A percentile compares a stretch with the other conserved stretches of the same genome.
Conservation (phyloP, 306 rosid species). For the Argentina anserina region DNA sequence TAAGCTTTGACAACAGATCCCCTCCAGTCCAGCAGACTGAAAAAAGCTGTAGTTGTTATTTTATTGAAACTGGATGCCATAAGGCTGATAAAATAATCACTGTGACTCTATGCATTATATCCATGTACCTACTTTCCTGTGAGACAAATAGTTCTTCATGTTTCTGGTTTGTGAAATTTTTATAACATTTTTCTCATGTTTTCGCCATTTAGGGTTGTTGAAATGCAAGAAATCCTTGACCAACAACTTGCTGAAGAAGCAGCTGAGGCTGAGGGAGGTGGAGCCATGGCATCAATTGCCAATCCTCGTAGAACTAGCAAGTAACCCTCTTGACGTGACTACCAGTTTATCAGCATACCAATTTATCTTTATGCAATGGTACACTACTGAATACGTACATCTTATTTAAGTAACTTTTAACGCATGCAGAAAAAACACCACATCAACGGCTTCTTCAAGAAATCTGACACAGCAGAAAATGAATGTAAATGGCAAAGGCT, state of each 20-base stretch:
- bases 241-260: constrained; percentile 97
- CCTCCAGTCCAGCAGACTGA: background rate
- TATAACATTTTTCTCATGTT: constrained; percentile 7
- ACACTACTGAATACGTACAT: background rate
- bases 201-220: constrained; percentile 66
- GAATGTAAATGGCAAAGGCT: constrained; percentile 88
- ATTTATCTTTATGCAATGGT: background rate
- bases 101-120: background rate
- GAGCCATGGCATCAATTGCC: constrained; percentile 63
- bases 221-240: constrained; percentile 97
- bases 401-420: background rate
- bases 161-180: background rate
- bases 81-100: background rate
- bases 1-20: background rate
- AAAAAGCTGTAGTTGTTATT: background rate
- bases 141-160: background rate
- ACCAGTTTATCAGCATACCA: background rate
- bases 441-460: constrained; percentile 54
- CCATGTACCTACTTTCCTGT: background rate
- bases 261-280: constrained; percentile 95
- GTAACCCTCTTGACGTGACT: constrained; percentile 27
- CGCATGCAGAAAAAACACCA: constrained; percentile 56
- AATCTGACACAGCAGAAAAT: constrained; percentile 63
- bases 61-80: background rate
- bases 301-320: constrained; percentile 63